Percentiles rank a stretch among this genome's conserved stretches.
These are phyloP conservation scores for Begonia masoniana DNA, from an alignment of 306 rosid species.

Conservation along the genomic window DNA sequence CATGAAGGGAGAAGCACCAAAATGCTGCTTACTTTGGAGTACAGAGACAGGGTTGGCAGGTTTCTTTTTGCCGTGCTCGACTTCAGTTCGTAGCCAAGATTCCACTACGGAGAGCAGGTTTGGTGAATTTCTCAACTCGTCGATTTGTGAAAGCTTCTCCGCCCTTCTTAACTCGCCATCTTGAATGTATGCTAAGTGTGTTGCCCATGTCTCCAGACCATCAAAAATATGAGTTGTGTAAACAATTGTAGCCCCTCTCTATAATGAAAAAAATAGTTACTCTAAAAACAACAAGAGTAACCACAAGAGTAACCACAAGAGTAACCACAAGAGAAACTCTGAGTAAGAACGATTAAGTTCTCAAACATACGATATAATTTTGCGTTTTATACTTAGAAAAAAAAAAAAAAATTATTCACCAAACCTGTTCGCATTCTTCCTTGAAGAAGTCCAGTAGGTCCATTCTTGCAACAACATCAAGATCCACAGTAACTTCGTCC, in stretches of 20 bases:
- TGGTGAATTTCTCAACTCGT: conserved; percentile 55
- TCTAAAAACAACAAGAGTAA: not conserved
- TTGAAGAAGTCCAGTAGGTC: conserved; percentile 74
- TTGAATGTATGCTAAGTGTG: conserved; percentile 90
- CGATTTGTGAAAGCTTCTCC: conserved; percentile 57
- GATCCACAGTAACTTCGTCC: conserved; percentile 93
- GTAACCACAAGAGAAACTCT: not conserved
- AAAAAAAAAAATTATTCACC: conserved; percentile 7
- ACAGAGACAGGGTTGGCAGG: conserved; percentile 16
- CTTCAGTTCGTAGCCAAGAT: conserved; percentile 80
- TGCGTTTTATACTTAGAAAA: not conserved
- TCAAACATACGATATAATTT: too few species aligned
- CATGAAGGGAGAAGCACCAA: conserved; percentile 12
- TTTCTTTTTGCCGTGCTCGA: conserved; percentile 51
- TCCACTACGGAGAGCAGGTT: conserved; percentile 89
- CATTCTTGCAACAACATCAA: conserved; percentile 88
- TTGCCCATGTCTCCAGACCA: conserved; percentile 96
- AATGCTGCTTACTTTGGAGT: conserved; percentile 19
- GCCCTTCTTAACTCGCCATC: conserved; percentile 68
- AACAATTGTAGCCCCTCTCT: conserved; percentile 90
- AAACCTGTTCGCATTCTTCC: conserved; percentile 98
- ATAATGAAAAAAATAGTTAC: conserved; percentile 3
- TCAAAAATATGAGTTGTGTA: conserved; percentile 96
- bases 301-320: not conserved
- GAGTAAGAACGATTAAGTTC: too few species aligned